phyloP scores from a whole-genome alignment of 306 rosid species.

The barrel medic (Medicago truncatula) region MtrunA17r5.0-ANR NC_053044.1:23031501-23032000 shows the following conservation, averaged over 20 bases:
- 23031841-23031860: slow-evolving; percentile 51
- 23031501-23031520: too few relatives aligned
- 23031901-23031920: slow-evolving; percentile 51
- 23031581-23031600: too few relatives aligned
- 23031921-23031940: not conserved
- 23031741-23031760: not conserved
- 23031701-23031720: slow-evolving; percentile 46
- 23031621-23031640: slow-evolving; percentile 48
- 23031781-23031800: slow-evolving; percentile 34
- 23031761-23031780: slow-evolving; percentile 24
- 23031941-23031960: slow-evolving; percentile 40
- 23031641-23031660: slow-evolving; percentile 60
- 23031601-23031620: too few relatives aligned
- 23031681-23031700: slow-evolving; percentile 49
- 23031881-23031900: slow-evolving; percentile 52
- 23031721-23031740: not conserved
- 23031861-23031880: slow-evolving; percentile 48
- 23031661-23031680: slow-evolving; percentile 49
- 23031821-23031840: slow-evolving; percentile 17
- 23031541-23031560: too few relatives aligned
- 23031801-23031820: slow-evolving; percentile 42
- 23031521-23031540: too few relatives aligned
- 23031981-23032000: slow-evolving; percentile 52
- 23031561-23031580: too few relatives aligned
- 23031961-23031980: slow-evolving; percentile 56